Conservation (phyloP, 371 early-diverging fungal genomes). For the Mortierella polycephala region DNA sequence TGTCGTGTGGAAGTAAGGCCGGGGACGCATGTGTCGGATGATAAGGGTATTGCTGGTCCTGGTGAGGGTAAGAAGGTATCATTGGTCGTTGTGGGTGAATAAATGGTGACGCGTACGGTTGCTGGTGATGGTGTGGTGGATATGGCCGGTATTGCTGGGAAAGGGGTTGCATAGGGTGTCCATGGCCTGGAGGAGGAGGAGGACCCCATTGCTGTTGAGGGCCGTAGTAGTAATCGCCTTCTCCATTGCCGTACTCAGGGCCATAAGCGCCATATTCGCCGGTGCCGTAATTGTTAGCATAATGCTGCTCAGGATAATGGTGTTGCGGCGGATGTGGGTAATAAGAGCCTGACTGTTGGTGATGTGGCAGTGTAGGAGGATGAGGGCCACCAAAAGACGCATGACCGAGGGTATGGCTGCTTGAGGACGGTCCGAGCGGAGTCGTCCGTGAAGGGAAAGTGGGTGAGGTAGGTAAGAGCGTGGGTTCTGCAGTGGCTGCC, state of each 20-base stretch:
- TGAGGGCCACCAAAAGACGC: background rate
- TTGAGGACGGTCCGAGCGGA: constrained; percentile 1
- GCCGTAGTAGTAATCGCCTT: constrained; percentile 2
- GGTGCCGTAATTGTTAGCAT: background rate
- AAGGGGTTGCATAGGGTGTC: background rate
- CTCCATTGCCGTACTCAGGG: background rate
- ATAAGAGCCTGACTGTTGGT: background rate
- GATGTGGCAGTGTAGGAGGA: constrained; percentile 2
- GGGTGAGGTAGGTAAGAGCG: background rate
- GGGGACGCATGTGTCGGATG: too few species aligned
- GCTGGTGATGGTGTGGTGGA: constrained; percentile 2
- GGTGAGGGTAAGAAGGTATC: too few species aligned
- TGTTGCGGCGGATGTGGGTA: too few species aligned
- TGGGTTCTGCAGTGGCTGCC: background rate
- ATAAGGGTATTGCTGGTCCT: too few species aligned
- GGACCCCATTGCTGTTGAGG: background rate
- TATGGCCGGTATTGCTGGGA: background rate
- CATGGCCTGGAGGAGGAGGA: background rate
- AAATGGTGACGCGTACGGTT: background rate
- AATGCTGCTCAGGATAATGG: constrained; percentile 1
- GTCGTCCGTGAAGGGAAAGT: background rate
- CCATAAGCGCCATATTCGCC: background rate
- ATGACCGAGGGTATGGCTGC: too few species aligned
- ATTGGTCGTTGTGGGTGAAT: background rate
- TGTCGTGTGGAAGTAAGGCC: too few species aligned